Evolutionary conservation across 495 filamentous ascomycete genomes (phyloP).

Genomic region (Delitschia confertaspora): DNA sequence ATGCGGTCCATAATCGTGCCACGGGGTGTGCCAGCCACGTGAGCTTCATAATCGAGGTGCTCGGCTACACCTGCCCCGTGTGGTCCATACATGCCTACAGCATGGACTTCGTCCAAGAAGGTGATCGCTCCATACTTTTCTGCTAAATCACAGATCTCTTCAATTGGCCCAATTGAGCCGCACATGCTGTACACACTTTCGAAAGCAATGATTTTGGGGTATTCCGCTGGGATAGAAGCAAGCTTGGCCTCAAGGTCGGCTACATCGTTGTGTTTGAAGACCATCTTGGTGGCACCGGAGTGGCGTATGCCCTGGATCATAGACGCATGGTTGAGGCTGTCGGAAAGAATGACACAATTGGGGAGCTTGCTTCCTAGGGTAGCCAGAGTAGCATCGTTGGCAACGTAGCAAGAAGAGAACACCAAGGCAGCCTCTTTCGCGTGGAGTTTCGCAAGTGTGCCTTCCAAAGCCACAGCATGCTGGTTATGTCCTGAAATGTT

Average conservation of each 20-base stretch:
- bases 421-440: slow-evolving; percentile 88
- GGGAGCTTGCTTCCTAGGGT: slow-evolving; percentile 94
- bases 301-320: slow-evolving; percentile 99
- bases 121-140: slow-evolving; percentile 97
- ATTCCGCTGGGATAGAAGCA: slow-evolving; percentile 68
- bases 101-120: slow-evolving; percentile 96
- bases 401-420: slow-evolving; percentile 95
- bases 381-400: slow-evolving; percentile 94
- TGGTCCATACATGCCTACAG: slow-evolving; percentile 97
- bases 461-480: slow-evolving; percentile 81
- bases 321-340: slow-evolving; percentile 92
- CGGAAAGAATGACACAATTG: slow-evolving; percentile 89
- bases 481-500: slow-evolving; percentile 98
- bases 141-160: slow-evolving; percentile 87
- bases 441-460: slow-evolving; percentile 75
- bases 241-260: slow-evolving; percentile 84
- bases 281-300: slow-evolving; percentile 90
- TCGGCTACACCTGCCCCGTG: slow-evolving; percentile 94
- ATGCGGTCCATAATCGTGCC: slow-evolving; percentile 92
- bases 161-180: slow-evolving; percentile 90
- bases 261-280: slow-evolving; percentile 97
- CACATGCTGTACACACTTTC: slow-evolving; percentile 99
- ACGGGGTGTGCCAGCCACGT: slow-evolving; percentile 52
- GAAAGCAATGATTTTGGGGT: slow-evolving; percentile 97
- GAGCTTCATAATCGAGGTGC: slow-evolving; percentile 88